Base-by-base conservation (phyloP, 2,329 filamentous ascomycete species). In the Cordyceps sp. region DNA sequence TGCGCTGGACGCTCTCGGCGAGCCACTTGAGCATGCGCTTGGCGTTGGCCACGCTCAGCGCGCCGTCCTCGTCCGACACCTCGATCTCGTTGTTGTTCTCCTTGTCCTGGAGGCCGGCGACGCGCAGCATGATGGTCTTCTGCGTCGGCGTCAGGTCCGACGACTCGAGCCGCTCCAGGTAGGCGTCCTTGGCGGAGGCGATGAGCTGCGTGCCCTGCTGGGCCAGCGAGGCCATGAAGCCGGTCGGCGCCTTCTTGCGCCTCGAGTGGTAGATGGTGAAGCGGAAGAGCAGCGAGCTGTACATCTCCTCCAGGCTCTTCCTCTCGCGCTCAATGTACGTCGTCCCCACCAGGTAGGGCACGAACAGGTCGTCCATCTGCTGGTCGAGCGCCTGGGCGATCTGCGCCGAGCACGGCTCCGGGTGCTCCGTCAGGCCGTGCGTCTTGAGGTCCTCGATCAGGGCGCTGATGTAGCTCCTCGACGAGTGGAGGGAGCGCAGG, bases 21-120 rank as follows among this genome's bases (percentile, higher is more conserved):
- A 98, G 62, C 90, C 90, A 98, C 50, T 83, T 92, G 37, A 98
- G 69, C 86, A 98, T 98, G 35, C 90, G 73, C 58, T 96, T 96
- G n/a, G 86, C 83, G 50, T 81, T 85, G n/a, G 73, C 64, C 5
- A 92, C 64, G 42, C 77, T 88, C 18, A 96, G 61, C 35, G 74
- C 66, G 22, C 90, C 90, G 46, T 98, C 88, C 47, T 88, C 76
- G 37, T 96, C 90, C 0, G 78, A 77, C 21, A 96, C 80, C 49
- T 93, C 86, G 36, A 93, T 84, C 32, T 93, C 86, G 42, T 80
- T 78, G 52, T 83, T 81, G 46, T 78, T 77, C 34, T 73, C 74
- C 40, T 69, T 73, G 31, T 81, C 73, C 39, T 86, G 77, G 31
- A 96, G 60, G 14, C 86, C 85, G 37, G 88, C 90, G 38, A 98